A percentile compares a stretch with the other conserved stretches of the same genome.
phyloP scores from a whole-genome alignment of 2,329 filamentous ascomycete species.

The Aspergillus sp. region DNA sequence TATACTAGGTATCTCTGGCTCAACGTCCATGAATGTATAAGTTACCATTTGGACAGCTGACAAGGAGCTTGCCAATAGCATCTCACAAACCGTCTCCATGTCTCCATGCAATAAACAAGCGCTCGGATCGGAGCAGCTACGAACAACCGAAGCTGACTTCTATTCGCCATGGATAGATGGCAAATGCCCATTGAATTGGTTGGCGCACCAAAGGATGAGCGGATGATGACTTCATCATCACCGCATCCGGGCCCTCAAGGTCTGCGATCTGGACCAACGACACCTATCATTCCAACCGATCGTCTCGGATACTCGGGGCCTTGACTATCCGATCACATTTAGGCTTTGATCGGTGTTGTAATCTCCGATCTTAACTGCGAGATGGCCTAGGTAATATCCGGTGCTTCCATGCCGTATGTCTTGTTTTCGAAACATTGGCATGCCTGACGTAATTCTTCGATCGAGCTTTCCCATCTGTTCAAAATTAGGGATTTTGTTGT shows the following conservation, averaged over 20 bases:
- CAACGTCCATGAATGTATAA: too few relatives aligned
- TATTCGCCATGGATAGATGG: not conserved
- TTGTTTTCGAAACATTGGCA: not conserved
- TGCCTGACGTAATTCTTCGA: not conserved
- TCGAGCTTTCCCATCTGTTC: too few relatives aligned
- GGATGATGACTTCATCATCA: conserved; percentile 7
- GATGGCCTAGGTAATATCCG: not conserved
- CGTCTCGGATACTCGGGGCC: not conserved
- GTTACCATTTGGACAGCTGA: too few relatives aligned
- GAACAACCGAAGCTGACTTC: too few relatives aligned
- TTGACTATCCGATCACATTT: not conserved
- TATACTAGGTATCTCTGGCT: too few relatives aligned
- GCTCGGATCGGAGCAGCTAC: too few relatives aligned
- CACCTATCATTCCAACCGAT: not conserved
- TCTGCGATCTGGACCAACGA: not conserved
- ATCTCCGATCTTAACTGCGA: not conserved
- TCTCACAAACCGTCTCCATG: too few relatives aligned
- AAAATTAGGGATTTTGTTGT: too few relatives aligned
- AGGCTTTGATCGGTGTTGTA: not conserved
- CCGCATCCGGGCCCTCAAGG: not conserved
- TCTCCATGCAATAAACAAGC: too few relatives aligned
- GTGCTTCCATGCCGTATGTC: not conserved
- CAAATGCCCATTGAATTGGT: not conserved
- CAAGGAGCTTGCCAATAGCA: too few relatives aligned
- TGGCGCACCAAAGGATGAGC: not conserved